Percentiles rank a stretch among this genome's conserved stretches.
Conservation (phyloP, 257 asterid genomes). For the Capsicum pubescens region DNA sequence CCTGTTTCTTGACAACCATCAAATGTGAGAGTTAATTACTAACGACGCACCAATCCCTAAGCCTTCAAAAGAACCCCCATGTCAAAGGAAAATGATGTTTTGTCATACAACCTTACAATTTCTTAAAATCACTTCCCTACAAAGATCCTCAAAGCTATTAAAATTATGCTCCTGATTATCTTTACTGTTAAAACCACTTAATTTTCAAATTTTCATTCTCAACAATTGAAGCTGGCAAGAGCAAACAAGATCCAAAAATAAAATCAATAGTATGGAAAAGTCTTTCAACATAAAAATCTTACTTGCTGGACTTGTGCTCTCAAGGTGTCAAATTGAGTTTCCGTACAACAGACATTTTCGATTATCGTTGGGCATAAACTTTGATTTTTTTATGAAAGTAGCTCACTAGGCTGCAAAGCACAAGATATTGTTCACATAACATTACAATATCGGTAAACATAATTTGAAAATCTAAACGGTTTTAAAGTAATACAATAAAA, state of each 20-base stretch:
- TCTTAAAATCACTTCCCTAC: neutral
- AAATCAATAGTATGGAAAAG: conserved; percentile 15
- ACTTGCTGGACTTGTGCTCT: conserved; percentile 96
- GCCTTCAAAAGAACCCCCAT: neutral
- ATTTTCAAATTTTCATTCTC: neutral
- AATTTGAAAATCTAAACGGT: neutral
- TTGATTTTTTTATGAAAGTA: conserved; percentile 85
- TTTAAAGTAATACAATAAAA: neutral
- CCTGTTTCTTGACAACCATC: neutral
- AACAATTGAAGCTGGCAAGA: neutral
- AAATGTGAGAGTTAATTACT: neutral
- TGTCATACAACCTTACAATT: neutral
- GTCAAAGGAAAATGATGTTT: neutral
- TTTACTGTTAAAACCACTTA: neutral
- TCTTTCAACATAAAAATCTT: conserved; percentile 39
- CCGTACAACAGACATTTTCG: conserved; percentile 92
- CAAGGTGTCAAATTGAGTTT: conserved; percentile 77
- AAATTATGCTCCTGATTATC: neutral
- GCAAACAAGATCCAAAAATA: conserved; percentile 10
- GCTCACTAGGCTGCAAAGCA: conserved; percentile 67
- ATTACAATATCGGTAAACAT: neutral
- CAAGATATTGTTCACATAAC: conserved; percentile 20
- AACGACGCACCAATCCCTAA: neutral
- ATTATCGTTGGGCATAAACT: conserved; percentile 96
- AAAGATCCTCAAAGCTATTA: neutral